phyloP scores from a whole-genome alignment of 306 rosid genomes.

The Calophaca sinica region DNA sequence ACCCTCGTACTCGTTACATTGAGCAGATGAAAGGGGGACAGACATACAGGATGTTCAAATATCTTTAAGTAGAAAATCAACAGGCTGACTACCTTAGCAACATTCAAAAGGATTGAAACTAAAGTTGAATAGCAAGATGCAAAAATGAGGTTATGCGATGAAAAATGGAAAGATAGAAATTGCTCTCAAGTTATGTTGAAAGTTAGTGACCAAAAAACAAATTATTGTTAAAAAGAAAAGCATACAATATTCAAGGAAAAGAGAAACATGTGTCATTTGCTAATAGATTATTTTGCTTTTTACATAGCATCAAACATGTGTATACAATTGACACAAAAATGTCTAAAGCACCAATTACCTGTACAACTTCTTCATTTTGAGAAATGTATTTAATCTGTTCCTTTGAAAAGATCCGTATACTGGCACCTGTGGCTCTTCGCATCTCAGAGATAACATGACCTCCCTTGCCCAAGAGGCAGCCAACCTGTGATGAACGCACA shows the following conservation, averaged over 20 bases:
- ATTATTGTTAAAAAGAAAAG: neutral
- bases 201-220: slow-evolving; percentile 1
- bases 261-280: slow-evolving; percentile 16
- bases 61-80: neutral
- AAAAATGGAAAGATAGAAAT: slow-evolving; percentile 6
- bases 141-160: neutral
- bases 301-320: slow-evolving; percentile 14
- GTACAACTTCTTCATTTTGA: slow-evolving; percentile 79
- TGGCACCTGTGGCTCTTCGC: slow-evolving; percentile 87
- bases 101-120: slow-evolving; percentile 24
- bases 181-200: neutral
- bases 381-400: slow-evolving; percentile 70
- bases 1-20: neutral
- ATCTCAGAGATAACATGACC: slow-evolving; percentile 79
- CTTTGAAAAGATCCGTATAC: slow-evolving; percentile 77
- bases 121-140: too few species aligned
- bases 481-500: slow-evolving; percentile 78
- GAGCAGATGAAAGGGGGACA: neutral
- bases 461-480: slow-evolving; percentile 87
- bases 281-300: neutral
- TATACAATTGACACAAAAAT: slow-evolving; percentile 9
- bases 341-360: slow-evolving; percentile 57
- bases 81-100: neutral
- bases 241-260: slow-evolving; percentile 1
- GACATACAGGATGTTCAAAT: neutral